These are phyloP conservation scores for Ustulina deusta DNA, from an alignment of 2,329 filamentous ascomycete species.

Conservation along the genomic window DNA sequence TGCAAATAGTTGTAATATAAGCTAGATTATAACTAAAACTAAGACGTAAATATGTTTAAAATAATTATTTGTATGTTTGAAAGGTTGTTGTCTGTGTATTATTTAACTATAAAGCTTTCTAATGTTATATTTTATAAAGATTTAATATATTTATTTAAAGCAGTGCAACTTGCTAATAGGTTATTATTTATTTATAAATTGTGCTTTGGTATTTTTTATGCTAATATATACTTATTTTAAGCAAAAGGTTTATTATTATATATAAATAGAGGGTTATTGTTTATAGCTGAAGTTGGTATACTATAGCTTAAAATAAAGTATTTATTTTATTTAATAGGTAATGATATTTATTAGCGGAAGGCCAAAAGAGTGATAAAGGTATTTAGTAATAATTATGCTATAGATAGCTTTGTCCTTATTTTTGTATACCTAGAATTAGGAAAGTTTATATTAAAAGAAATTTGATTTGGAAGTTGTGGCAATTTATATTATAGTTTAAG, in stretches of 20 bases:
- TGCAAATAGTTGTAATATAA: slow-evolving; percentile 86
- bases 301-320: slow-evolving; percentile 98
- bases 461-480: slow-evolving; percentile 88
- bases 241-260: slow-evolving; percentile 82
- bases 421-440: slow-evolving; percentile 85
- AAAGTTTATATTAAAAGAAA: slow-evolving; percentile 82
- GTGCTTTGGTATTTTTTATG: slow-evolving; percentile 84
- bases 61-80: slow-evolving; percentile 97
- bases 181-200: slow-evolving; percentile 89
- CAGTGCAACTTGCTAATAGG: slow-evolving; percentile 87
- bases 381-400: slow-evolving; percentile 79
- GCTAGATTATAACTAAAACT: slow-evolving; percentile 86
- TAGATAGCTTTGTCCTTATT: slow-evolving; percentile 88
- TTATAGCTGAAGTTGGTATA: slow-evolving; percentile 89
- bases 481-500: slow-evolving; percentile 85
- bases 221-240: slow-evolving; percentile 86
- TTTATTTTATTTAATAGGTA: slow-evolving; percentile 89
- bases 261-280: slow-evolving; percentile 84
- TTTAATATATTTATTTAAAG: slow-evolving; percentile 93
- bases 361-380: slow-evolving; percentile 90
- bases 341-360: slow-evolving; percentile 88
- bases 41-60: slow-evolving; percentile 96
- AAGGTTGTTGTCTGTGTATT: slow-evolving; percentile 89
- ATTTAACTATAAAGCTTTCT: slow-evolving; percentile 81
- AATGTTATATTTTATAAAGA: slow-evolving; percentile 77